phyloP scores from a whole-genome alignment of 352 stramenopile genomes.

The Phytophthora multivora region DNA sequence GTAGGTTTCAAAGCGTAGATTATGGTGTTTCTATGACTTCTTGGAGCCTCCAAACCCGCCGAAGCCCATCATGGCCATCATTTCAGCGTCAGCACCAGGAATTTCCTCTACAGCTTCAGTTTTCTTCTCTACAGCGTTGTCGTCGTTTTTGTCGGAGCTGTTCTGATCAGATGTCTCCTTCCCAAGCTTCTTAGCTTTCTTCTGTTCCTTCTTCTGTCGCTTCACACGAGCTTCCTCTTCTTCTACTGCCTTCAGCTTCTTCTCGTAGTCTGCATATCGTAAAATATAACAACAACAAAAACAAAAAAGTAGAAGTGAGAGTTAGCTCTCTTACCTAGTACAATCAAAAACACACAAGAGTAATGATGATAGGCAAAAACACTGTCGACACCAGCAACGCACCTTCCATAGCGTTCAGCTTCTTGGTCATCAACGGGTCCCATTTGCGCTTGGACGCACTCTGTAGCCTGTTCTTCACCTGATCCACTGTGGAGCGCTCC shows the following conservation, averaged over 20 bases:
- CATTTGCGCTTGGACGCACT: slow-evolving; percentile 84
- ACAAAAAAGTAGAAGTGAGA: neutral
- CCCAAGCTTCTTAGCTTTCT: slow-evolving; percentile 66
- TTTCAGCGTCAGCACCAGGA: slow-evolving; percentile 61
- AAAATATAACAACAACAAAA: neutral
- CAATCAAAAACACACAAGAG: too few relatives aligned
- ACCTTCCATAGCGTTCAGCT: slow-evolving; percentile 81
- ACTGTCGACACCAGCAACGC: slow-evolving; percentile 8
- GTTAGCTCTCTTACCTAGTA: neutral
- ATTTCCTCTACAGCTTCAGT: slow-evolving; percentile 16
- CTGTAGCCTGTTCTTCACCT: slow-evolving; percentile 89
- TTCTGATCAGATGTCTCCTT: slow-evolving; percentile 8
- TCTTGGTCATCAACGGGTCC: slow-evolving; percentile 82
- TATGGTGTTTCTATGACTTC: slow-evolving; percentile 39
- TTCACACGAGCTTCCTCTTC: slow-evolving; percentile 74
- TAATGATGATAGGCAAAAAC: neutral
- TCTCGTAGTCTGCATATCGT: slow-evolving; percentile 73
- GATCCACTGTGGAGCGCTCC: slow-evolving; percentile 83
- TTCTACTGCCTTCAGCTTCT: slow-evolving; percentile 75
- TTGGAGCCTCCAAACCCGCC: slow-evolving; percentile 86
- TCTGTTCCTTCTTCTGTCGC: slow-evolving; percentile 75
- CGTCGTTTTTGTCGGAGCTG: neutral
- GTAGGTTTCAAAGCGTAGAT: neutral
- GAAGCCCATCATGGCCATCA: slow-evolving; percentile 94
- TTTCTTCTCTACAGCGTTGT: slow-evolving; percentile 18